phyloP scores from a whole-genome alignment of 768 basidiomycete species.

The Paxillus rubicundulus region DNA sequence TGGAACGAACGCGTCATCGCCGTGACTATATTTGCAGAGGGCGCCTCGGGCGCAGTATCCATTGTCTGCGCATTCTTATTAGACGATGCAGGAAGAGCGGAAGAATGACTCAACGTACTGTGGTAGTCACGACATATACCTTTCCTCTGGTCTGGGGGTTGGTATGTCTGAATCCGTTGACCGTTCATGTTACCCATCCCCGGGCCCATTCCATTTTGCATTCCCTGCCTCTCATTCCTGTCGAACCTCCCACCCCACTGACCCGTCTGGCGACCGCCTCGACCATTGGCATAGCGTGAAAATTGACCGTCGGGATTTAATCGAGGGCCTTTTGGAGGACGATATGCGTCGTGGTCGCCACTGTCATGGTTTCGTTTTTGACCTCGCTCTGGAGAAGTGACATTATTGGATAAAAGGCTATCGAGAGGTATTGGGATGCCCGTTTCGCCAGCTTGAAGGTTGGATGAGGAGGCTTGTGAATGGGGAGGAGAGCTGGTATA shows the following conservation, averaged over 20 bases:
- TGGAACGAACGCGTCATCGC: conserved; percentile 81
- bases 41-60: conserved; percentile 90
- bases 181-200: conserved; percentile 34
- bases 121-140: conserved; percentile 91
- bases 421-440: conserved; percentile 85
- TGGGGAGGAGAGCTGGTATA: conserved; percentile 49
- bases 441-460: conserved; percentile 42
- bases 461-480: conserved; percentile 34
- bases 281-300: conserved; percentile 54
- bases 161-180: conserved; percentile 57
- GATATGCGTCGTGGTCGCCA: conserved; percentile 59
- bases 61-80: conserved; percentile 53
- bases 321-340: conserved; percentile 70
- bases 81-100: conserved; percentile 5
- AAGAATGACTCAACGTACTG: conserved; percentile 52
- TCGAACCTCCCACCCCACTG: conserved; percentile 42
- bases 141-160: conserved; percentile 68
- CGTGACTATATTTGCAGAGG: conserved; percentile 90
- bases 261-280: conserved; percentile 38
- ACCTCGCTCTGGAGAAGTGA: conserved; percentile 48
- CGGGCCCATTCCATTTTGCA: conserved; percentile 25
- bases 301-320: conserved; percentile 63
- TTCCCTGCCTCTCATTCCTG: conserved; percentile 17
- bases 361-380: conserved; percentile 65
- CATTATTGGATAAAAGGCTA: conserved; percentile 47